These are phyloP conservation scores for Alternaria arborescens DNA, from an alignment of 2,329 filamentous ascomycete genomes.

Conservation along the genomic window DNA sequence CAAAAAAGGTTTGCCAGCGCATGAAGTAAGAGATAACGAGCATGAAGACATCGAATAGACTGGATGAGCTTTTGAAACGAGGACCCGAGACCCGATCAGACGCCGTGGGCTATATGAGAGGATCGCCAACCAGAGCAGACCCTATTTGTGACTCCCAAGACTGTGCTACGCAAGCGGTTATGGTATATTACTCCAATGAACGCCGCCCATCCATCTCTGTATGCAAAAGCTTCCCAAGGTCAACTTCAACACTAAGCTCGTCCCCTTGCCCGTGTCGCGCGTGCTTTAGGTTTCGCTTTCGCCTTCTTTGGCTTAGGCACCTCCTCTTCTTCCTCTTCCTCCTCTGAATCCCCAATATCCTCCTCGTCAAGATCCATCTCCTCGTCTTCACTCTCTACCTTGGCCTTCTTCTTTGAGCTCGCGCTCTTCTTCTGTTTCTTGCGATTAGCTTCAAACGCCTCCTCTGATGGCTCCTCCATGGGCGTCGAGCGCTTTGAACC, in stretches of 20 bases:
- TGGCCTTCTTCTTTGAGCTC: conserved; percentile 30
- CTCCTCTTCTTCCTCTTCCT: conserved; percentile 31
- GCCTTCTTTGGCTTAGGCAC: conserved; percentile 29
- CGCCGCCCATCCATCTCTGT: conserved; percentile 1
- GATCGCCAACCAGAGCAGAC: neutral
- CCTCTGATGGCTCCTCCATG: conserved; percentile 68
- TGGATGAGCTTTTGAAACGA: neutral
- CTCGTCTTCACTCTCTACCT: conserved; percentile 31
- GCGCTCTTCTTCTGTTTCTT: conserved; percentile 39
- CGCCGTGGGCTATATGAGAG: neutral
- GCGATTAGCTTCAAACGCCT: conserved; percentile 60
- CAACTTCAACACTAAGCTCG: conserved; percentile 15
- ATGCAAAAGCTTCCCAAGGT: neutral
- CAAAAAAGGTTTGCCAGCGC: neutral
- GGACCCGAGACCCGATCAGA: neutral
- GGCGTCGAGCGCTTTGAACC: conserved; percentile 57
- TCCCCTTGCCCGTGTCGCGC: conserved; percentile 26
- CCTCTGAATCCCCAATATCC: conserved; percentile 38
- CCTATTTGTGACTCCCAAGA: neutral
- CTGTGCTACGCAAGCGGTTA: conserved; percentile 20
- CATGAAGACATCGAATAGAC: neutral
- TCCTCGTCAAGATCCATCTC: conserved; percentile 35
- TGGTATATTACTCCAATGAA: conserved; percentile 8
- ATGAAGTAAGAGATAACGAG: neutral
- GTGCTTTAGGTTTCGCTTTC: conserved; percentile 26